Conservation (phyloP, 176 grass and related monocot species). For the Cymbopogon citratus region DNA sequence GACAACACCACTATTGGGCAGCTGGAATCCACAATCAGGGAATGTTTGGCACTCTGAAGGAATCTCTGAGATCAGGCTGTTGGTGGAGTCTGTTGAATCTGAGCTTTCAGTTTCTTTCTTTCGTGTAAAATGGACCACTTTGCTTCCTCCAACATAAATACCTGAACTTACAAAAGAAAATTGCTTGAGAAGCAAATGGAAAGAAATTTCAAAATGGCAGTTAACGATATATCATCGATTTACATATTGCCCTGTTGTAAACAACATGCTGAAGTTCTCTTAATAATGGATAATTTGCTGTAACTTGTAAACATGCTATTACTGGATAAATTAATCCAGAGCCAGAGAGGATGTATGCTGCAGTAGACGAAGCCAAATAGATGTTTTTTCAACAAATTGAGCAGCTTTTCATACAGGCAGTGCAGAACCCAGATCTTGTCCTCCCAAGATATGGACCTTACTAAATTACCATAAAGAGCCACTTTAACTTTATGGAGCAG, state of each 20-base stretch:
- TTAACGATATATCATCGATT: background rate
- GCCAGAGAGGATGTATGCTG: background rate
- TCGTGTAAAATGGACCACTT: constrained; percentile 92
- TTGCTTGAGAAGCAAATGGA: background rate
- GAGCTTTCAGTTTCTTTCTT: constrained; percentile 66
- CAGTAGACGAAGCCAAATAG: background rate
- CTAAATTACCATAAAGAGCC: constrained; percentile 19
- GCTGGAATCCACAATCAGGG: constrained; percentile 96
- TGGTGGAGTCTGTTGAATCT: constrained; percentile 45
- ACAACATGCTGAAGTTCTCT: background rate
- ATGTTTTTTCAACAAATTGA: background rate
- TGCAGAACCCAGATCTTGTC: constrained; percentile 15
- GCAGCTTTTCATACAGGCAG: constrained; percentile 21
- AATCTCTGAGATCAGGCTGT: constrained; percentile 35
- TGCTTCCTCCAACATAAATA: constrained; percentile 97
- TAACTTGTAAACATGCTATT: background rate
- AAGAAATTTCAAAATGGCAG: background rate
- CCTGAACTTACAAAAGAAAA: constrained; percentile 30
- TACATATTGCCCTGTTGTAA: background rate
- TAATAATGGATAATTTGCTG: background rate
- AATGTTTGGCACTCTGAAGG: constrained; percentile 67
- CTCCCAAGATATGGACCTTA: background rate
- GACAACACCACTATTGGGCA: constrained; percentile 59
- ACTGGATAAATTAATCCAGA: background rate
- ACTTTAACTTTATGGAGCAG: background rate